Percentiles rank a stretch among this genome's conserved stretches.
phyloP scores from a whole-genome alignment of 768 basidiomycete species.

The Panaeolus cyanescens region DNA sequence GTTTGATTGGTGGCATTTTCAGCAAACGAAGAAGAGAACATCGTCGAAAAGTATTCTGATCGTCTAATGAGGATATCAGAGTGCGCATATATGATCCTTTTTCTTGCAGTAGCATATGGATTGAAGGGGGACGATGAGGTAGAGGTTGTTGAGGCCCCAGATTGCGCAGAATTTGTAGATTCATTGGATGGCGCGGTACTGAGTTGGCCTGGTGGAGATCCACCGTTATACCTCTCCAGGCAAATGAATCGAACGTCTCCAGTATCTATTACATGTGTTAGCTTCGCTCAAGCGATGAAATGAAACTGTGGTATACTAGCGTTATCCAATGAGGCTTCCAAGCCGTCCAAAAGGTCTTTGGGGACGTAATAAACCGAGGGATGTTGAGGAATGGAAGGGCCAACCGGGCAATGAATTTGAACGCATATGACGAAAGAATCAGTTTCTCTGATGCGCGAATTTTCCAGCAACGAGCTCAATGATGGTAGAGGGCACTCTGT shows the following conservation, averaged over 20 bases:
- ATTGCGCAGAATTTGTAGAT: conserved; percentile 11
- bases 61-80: conserved; percentile 72
- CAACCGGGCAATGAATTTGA: conserved; percentile 67
- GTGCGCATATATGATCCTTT: conserved; percentile 77
- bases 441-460: conserved; percentile 54
- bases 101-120: conserved; percentile 57
- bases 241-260: conserved; percentile 80
- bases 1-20: conserved; percentile 45
- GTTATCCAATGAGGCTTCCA: conserved; percentile 74
- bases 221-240: conserved; percentile 46
- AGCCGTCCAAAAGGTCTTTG: conserved; percentile 63
- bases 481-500: conserved; percentile 70
- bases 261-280: conserved; percentile 44
- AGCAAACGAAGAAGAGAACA: conserved; percentile 72
- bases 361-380: conserved; percentile 69
- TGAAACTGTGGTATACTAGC: conserved; percentile 53
- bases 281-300: not conserved
- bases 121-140: conserved; percentile 44
- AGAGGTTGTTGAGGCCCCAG: conserved; percentile 40
- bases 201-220: not conserved
- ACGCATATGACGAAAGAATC: conserved; percentile 76
- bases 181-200: conserved; percentile 10
- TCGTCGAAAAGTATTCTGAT: conserved; percentile 80
- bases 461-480: conserved; percentile 60
- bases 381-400: conserved; percentile 64